Base-by-base conservation (phyloP, 2,329 filamentous ascomycete genomes). In the Fusarium luffae region DNA sequence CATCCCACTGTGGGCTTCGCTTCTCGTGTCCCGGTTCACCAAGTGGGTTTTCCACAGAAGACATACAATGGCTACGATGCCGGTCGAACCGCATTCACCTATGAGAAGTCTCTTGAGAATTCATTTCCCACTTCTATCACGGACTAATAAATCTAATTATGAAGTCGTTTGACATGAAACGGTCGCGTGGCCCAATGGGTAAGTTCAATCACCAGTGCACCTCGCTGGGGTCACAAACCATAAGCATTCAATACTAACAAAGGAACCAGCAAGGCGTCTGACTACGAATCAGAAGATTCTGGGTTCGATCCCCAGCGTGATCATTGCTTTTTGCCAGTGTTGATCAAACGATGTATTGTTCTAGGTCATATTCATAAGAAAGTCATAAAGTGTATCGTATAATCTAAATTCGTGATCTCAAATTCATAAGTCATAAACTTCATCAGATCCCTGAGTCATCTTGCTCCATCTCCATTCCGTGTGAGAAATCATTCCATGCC, bases 221-320 rank as follows among this genome's bases (percentile, higher is more conserved):
- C 74, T 75, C 34, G 5, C n/a, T n/a, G 34, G 7, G 74, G 71
- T 71, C 74, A 73, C 74, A 73, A 76, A 72, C 74, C 74, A 76
- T 63, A 71, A 76, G 72, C 75, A 76, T 70, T 37, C 34, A 7
- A 37, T 37, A 37, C 34, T 37, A n/a, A 37, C 34, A 37, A 37
- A 21, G 19, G 19, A 21, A 37, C 9, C 64, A 37, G 34, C 34
- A 37, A 37, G 34, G 34, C 34, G 34, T 37, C 34, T 37, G 34
- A 37, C 34, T 37, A 37, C 34, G 34, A 37, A 37, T 37, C 34
- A 37, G 34, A 37, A 37, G 34, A 37, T 37, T 37, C 34, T 73
- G 70, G 74, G 74, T 76, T 76, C 74, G 74, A 71, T 65, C 71
- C 70, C 64, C 52, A 67, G 52, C 67, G 52, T 69, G 59, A 67